Evolutionary conservation across 352 stramenopile species (phyloP).

Genomic region (Pythium rishiriense): DNA sequence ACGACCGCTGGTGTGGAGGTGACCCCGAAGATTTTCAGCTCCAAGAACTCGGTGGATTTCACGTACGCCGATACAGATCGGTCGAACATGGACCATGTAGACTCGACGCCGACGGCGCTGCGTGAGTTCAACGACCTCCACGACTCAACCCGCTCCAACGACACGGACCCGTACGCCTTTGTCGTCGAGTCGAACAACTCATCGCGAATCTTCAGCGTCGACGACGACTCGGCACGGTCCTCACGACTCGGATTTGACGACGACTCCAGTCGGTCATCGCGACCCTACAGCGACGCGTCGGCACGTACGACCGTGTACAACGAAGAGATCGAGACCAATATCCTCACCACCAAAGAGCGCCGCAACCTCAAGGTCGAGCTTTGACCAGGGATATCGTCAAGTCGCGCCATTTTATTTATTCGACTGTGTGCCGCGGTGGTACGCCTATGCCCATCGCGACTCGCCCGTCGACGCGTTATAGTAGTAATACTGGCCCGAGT

Average conservation of each 20-base stretch:
- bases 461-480: conserved; percentile 76
- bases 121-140: conserved; percentile 13
- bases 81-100: conserved; percentile 18
- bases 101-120: conserved; percentile 13
- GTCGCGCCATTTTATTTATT: conserved; percentile 15
- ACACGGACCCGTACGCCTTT: conserved; percentile 13
- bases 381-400: conserved; percentile 5
- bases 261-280: conserved; percentile 3
- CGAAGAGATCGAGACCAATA: conserved; percentile 14
- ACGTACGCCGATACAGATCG: conserved; percentile 33
- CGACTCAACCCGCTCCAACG: conserved; percentile 13
- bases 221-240: conserved; percentile 5
- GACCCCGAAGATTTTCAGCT: conserved; percentile 30
- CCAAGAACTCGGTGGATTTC: conserved; percentile 40
- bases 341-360: conserved; percentile 19
- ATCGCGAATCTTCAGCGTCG: neutral
- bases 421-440: neutral
- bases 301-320: conserved; percentile 6
- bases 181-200: conserved; percentile 19
- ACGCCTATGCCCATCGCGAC: conserved; percentile 45
- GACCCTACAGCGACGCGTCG: conserved; percentile 1
- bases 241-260: neutral
- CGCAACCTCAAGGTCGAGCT: conserved; percentile 28
- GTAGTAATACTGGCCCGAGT: conserved; percentile 67
- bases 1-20: neutral